Percentiles rank a stretch among this genome's conserved stretches.
Conservation (phyloP, 176 grass and related monocot species). For the Secale cereale region DNA sequence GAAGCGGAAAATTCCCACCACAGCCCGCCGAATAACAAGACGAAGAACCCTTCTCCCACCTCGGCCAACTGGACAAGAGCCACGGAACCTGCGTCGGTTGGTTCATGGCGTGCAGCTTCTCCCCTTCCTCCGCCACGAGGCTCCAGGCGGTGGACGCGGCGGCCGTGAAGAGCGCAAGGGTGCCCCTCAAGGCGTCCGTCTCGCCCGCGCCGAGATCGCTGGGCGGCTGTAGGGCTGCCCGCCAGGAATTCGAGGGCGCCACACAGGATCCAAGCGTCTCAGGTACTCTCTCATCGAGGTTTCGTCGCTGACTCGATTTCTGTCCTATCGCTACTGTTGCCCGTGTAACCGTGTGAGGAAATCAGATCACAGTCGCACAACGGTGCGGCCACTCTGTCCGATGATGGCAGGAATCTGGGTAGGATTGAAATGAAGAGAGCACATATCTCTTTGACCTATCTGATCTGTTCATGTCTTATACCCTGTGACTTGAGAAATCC, state of each 20-base stretch:
- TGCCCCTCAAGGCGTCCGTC: slow-evolving; percentile 18
- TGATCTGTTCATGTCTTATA: not conserved
- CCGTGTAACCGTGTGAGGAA: not conserved
- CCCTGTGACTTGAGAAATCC: not conserved
- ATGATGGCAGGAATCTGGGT: no score
- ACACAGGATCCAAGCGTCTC: slow-evolving; percentile 46
- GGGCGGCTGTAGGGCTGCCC: slow-evolving; percentile 44
- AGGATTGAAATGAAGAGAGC: no score
- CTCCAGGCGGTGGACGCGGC: slow-evolving; percentile 50
- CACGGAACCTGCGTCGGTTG: not conserved
- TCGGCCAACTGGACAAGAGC: not conserved
- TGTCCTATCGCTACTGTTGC: not conserved
- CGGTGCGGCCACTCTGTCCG: no score
- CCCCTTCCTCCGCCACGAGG: slow-evolving; percentile 63
- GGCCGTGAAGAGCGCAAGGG: slow-evolving; percentile 33
- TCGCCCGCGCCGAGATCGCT: slow-evolving; percentile 21
- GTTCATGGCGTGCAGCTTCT: slow-evolving; percentile 75
- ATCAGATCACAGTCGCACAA: not conserved
- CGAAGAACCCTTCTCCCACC: not conserved
- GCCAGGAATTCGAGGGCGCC: slow-evolving; percentile 45
- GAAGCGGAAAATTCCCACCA: not conserved
- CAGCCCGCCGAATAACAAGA: not conserved
- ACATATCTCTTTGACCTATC: not conserved
- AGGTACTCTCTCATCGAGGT: slow-evolving; percentile 22
- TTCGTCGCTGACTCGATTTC: not conserved